Percentiles rank a stretch among this genome's conserved stretches.
phyloP scores from a whole-genome alignment of 2,329 filamentous ascomycete species.

The Nothomitra cinnamomea region DNA sequence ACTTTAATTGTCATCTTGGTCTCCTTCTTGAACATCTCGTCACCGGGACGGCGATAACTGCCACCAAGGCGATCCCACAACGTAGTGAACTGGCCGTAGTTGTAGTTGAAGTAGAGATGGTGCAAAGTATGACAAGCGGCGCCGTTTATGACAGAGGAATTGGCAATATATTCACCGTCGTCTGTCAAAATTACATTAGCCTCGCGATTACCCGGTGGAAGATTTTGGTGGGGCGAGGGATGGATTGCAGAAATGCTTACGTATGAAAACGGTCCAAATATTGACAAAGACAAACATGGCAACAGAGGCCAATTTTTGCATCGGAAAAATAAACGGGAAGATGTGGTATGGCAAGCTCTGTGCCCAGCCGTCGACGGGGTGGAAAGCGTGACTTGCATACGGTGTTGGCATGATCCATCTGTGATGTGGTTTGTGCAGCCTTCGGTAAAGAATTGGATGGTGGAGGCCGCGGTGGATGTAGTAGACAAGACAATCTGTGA shows the following conservation, averaged over 20 bases:
- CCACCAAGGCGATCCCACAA: slow-evolving; percentile 78
- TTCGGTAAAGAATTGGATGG: slow-evolving; percentile 67
- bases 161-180: slow-evolving; percentile 84
- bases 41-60: slow-evolving; percentile 73
- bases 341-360: slow-evolving; percentile 86
- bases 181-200: slow-evolving; percentile 25
- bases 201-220: neutral
- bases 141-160: slow-evolving; percentile 83
- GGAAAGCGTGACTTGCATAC: slow-evolving; percentile 84
- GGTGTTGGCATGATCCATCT: slow-evolving; percentile 99
- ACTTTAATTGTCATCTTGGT: slow-evolving; percentile 68
- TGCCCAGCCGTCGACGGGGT: slow-evolving; percentile 78
- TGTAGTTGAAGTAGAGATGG: slow-evolving; percentile 76
- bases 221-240: neutral
- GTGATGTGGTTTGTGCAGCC: slow-evolving; percentile 91
- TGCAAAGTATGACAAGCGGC: slow-evolving; percentile 90
- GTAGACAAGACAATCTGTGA: slow-evolving; percentile 84
- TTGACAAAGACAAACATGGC: slow-evolving; percentile 83
- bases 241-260: slow-evolving; percentile 12
- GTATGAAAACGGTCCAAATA: slow-evolving; percentile 91
- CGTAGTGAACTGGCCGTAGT: slow-evolving; percentile 90
- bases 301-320: slow-evolving; percentile 82
- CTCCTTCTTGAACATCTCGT: slow-evolving; percentile 69
- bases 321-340: slow-evolving; percentile 81
- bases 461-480: slow-evolving; percentile 80